Conservation (phyloP, 2,329 filamentous ascomycete species). For the Periconia sp. region DNA sequence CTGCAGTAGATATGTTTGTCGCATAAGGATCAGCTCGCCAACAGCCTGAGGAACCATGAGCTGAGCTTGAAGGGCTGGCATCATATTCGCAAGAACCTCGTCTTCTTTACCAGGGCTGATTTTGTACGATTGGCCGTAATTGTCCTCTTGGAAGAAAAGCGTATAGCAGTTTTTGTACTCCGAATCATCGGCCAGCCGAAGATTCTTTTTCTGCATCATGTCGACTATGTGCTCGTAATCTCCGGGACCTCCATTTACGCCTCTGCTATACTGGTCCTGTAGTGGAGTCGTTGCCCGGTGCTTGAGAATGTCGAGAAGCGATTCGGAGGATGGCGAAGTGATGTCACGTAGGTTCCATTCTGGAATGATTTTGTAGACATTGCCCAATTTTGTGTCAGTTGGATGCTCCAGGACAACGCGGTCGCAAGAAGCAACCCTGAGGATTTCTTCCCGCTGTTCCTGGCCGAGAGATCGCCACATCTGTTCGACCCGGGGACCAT, state of each 20-base stretch:
- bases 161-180: conserved; percentile 38
- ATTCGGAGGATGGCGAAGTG: conserved; percentile 31
- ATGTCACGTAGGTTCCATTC: conserved; percentile 52
- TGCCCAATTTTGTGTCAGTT: conserved; percentile 40
- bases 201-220: conserved; percentile 38
- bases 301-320: conserved; percentile 44
- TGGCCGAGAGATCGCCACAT: conserved; percentile 46
- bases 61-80: conserved; percentile 17
- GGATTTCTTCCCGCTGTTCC: conserved; percentile 35
- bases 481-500: conserved; percentile 39
- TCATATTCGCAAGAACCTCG: conserved; percentile 19
- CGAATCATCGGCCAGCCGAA: conserved; percentile 27
- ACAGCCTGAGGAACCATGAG: conserved; percentile 21
- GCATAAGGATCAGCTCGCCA: conserved; percentile 41
- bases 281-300: conserved; percentile 37
- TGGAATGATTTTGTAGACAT: conserved; percentile 44
- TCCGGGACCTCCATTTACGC: conserved; percentile 35
- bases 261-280: conserved; percentile 14
- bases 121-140: conserved; percentile 44
- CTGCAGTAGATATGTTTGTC: conserved; percentile 44
- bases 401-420: conserved; percentile 41
- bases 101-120: conserved; percentile 19
- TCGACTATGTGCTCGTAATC: conserved; percentile 41
- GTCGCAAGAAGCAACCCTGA: conserved; percentile 39
- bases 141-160: conserved; percentile 38